These are phyloP conservation scores for Globisporangium takayamanum DNA, from an alignment of 352 stramenopile genomes.

Conservation along the genomic window DNA sequence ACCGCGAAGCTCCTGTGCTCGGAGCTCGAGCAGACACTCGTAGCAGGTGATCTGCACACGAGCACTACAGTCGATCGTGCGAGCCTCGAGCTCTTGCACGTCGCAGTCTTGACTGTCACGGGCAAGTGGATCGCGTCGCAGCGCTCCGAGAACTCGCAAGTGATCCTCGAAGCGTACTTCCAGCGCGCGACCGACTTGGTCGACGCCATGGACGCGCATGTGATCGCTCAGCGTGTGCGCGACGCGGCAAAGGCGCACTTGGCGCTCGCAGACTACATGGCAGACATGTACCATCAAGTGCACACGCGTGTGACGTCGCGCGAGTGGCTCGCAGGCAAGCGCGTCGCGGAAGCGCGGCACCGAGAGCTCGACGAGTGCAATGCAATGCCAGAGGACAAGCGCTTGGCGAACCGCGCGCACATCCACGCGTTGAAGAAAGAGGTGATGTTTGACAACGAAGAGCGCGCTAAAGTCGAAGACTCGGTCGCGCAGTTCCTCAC, in stretches of 20 bases:
- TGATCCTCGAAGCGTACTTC: slow-evolving; percentile 92
- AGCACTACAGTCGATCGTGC: slow-evolving; percentile 13
- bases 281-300: slow-evolving; percentile 90
- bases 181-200: slow-evolving; percentile 72
- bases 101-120: slow-evolving; percentile 66
- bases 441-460: slow-evolving; percentile 82
- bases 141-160: slow-evolving; percentile 86
- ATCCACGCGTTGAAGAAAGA: slow-evolving; percentile 80
- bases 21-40: slow-evolving; percentile 29
- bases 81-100: slow-evolving; percentile 44
- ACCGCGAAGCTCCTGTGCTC: slow-evolving; percentile 47
- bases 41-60: background rate
- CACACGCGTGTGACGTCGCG: slow-evolving; percentile 74
- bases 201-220: slow-evolving; percentile 26
- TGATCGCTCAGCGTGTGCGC: slow-evolving; percentile 31
- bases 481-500: slow-evolving; percentile 86
- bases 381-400: slow-evolving; percentile 45
- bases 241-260: slow-evolving; percentile 75
- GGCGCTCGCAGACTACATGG: slow-evolving; percentile 87
- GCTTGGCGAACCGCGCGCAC: slow-evolving; percentile 59
- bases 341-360: slow-evolving; percentile 60
- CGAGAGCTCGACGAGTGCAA: slow-evolving; percentile 57
- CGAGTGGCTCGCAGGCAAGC: slow-evolving; percentile 86
- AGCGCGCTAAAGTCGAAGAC: slow-evolving; percentile 78
- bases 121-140: slow-evolving; percentile 92